These are phyloP conservation scores for Bonia amplexicaulis DNA, from an alignment of 176 grass and related monocot genomes.

Conservation along the genomic window DNA sequence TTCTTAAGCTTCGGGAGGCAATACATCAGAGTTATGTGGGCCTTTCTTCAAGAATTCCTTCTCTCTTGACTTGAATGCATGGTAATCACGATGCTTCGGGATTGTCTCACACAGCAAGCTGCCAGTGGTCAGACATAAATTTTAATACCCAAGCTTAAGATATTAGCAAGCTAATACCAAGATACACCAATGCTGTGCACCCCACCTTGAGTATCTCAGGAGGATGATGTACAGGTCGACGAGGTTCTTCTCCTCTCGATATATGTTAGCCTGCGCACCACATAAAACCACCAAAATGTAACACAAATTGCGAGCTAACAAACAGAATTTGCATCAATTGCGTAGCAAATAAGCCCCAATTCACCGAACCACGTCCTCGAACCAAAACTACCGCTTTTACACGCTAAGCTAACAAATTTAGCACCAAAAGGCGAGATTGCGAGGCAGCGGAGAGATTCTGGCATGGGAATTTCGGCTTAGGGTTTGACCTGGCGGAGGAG, in stretches of 20 bases:
- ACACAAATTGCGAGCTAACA: background rate
- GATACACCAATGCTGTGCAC: constrained; percentile 16
- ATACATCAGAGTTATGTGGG: constrained; percentile 32
- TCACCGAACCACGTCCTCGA: background rate
- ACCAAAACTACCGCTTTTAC: background rate
- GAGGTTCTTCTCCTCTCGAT: constrained; percentile 86
- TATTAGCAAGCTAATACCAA: constrained; percentile 11
- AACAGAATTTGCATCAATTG: background rate
- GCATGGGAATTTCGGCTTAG: background rate
- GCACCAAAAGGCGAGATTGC: constrained; percentile 7
- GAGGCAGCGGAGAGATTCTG: background rate
- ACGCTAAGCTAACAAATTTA: background rate
- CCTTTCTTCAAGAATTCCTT: constrained; percentile 74
- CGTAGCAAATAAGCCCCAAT: background rate
- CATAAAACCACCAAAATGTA: constrained; percentile 11
- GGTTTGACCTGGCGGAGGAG: constrained; percentile 79
- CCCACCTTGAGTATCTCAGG: constrained; percentile 79
- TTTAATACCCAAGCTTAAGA: constrained; percentile 5
- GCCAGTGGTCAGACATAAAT: constrained; percentile 22
- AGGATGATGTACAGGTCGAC: constrained; percentile 88
- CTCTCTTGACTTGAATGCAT: constrained; percentile 56
- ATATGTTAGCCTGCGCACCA: constrained; percentile 61
- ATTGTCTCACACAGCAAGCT: constrained; percentile 92
- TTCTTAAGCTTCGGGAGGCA: background rate
- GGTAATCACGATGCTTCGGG: constrained; percentile 79